Evolutionary conservation across 176 grass and related monocot genomes (phyloP).

Genomic region (Melocanna baccifera): DNA sequence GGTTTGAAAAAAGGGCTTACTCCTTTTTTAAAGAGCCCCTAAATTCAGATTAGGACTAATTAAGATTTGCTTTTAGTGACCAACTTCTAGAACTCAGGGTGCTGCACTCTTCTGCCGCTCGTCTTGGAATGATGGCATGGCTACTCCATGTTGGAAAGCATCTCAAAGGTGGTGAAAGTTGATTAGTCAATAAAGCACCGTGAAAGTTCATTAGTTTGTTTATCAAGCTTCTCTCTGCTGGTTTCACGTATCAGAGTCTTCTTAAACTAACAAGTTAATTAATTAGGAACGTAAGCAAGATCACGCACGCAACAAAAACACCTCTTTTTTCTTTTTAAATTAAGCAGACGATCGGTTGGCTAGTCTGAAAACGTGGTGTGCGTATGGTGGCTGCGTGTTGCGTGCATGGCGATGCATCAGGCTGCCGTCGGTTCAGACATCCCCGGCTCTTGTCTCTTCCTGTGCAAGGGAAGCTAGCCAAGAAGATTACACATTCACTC

Average conservation of each 20-base stretch:
- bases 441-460: constrained; percentile 5
- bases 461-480: constrained; percentile 17
- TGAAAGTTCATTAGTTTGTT: not conserved
- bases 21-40: no score
- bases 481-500: constrained; percentile 11
- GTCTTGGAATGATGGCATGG: not conserved
- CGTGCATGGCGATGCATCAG: not conserved
- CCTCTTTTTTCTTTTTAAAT: not conserved
- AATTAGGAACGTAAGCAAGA: not conserved
- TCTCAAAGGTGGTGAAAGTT: not conserved
- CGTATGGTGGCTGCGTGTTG: not conserved
- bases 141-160: not conserved
- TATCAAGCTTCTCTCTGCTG: not conserved
- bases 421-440: constrained; percentile 32
- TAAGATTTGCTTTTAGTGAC: no score
- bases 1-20: no score
- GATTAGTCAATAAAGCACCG: not conserved
- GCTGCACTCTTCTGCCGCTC: not conserved
- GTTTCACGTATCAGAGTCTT: not conserved
- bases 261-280: not conserved
- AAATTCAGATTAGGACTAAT: no score
- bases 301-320: not conserved
- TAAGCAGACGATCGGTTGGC: not conserved
- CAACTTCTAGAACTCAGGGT: no score
- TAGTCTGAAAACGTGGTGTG: not conserved